Percentiles rank a stretch among this genome's conserved stretches.
These are phyloP conservation scores for Neocucurbitaria cava DNA, from an alignment of 2,329 filamentous ascomycete genomes.

Conservation along the genomic window DNA sequence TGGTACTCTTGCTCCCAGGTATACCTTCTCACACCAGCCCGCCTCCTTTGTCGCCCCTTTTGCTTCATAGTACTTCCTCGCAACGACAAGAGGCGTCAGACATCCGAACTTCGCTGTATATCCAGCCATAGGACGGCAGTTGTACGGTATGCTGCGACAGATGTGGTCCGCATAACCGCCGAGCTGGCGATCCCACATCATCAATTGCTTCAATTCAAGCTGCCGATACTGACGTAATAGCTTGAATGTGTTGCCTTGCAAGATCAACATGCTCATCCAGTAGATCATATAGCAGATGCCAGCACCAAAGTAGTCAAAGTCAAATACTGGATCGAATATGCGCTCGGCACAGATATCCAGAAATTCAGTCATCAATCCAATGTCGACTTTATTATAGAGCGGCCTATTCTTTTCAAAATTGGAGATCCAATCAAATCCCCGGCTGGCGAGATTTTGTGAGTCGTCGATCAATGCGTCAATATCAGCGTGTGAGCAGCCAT, in stretches of 20 bases:
- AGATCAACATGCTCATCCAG: slow-evolving; percentile 47
- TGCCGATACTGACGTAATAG: slow-evolving; percentile 31
- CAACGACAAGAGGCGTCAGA: slow-evolving; percentile 43
- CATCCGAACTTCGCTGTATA: slow-evolving; percentile 43
- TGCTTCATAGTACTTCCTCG: slow-evolving; percentile 44
- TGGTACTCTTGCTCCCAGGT: slow-evolving; percentile 37
- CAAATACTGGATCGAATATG: slow-evolving; percentile 38
- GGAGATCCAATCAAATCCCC: slow-evolving; percentile 39
- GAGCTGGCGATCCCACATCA: slow-evolving; percentile 43
- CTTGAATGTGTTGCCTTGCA: slow-evolving; percentile 44
- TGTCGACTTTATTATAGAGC: slow-evolving; percentile 33
- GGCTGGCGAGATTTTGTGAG: slow-evolving; percentile 31
- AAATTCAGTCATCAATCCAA: slow-evolving; percentile 36
- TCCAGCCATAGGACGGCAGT: slow-evolving; percentile 34
- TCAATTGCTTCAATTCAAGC: slow-evolving; percentile 38
- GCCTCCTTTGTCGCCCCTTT: slow-evolving; percentile 34
- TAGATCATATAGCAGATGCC: slow-evolving; percentile 46
- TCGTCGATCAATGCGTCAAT: slow-evolving; percentile 36
- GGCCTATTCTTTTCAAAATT: slow-evolving; percentile 40
- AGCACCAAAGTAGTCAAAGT: slow-evolving; percentile 41
- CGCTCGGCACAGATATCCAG: slow-evolving; percentile 32
- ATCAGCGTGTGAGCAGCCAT: slow-evolving; percentile 12
- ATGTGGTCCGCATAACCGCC: slow-evolving; percentile 40
- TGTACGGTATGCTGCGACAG: slow-evolving; percentile 42
- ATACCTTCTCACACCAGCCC: slow-evolving; percentile 41